phyloP scores from a whole-genome alignment of 768 basidiomycete species.

The Epithele typhae region DNA sequence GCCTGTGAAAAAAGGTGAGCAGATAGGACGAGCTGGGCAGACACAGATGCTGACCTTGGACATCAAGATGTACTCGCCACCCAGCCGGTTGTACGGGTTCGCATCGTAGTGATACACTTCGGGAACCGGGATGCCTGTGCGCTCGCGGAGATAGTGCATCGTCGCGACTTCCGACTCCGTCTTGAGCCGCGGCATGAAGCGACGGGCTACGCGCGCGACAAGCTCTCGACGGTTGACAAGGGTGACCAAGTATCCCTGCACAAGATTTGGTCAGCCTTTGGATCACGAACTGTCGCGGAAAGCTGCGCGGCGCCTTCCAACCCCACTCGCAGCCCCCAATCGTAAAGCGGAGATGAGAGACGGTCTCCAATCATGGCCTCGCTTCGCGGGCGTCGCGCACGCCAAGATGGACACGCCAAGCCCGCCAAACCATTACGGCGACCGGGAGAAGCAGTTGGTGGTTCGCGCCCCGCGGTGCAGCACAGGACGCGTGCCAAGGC shows the following conservation, averaged over 20 bases:
- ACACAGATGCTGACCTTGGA: constrained; percentile 53
- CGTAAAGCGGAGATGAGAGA: too few species aligned
- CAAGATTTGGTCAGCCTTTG: neutral
- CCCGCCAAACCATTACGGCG: too few species aligned
- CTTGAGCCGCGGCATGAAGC: constrained; percentile 84
- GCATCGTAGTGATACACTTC: constrained; percentile 73
- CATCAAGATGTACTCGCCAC: constrained; percentile 85
- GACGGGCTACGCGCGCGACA: constrained; percentile 76
- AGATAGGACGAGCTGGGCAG: too few species aligned
- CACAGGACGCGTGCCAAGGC: too few species aligned
- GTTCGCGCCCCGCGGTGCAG: too few species aligned
- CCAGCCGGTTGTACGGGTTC: constrained; percentile 80
- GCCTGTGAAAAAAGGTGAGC: constrained; percentile 42
- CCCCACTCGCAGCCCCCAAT: too few species aligned
- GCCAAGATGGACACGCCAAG: too few species aligned
- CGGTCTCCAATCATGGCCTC: too few species aligned
- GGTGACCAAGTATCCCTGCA: constrained; percentile 72
- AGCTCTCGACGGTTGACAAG: constrained; percentile 57
- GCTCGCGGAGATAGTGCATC: constrained; percentile 70
- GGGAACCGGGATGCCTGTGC: constrained; percentile 71
- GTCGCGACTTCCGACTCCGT: constrained; percentile 87
- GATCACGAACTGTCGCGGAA: neutral
- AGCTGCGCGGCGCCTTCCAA: too few species aligned
- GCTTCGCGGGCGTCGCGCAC: too few species aligned
- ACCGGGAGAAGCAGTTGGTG: too few species aligned